Evolutionary conservation across 2,329 filamentous ascomycete species (phyloP).

Genomic region (Fusarium neocosmosporiellum): DNA sequence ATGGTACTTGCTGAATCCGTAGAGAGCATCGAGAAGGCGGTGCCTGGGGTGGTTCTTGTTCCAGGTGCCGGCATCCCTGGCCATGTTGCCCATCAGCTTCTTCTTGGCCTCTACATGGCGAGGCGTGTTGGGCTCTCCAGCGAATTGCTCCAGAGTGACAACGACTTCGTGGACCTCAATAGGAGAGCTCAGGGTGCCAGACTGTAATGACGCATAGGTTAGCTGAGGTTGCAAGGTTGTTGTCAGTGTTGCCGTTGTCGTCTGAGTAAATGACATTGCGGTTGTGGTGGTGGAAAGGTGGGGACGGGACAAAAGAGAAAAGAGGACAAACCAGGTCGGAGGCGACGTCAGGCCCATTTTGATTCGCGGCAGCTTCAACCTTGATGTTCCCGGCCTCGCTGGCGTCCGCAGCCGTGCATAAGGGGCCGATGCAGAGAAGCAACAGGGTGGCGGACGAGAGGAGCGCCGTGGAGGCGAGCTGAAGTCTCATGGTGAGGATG

Average conservation of each 20-base stretch:
- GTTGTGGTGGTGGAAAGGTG: neutral
- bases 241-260: neutral
- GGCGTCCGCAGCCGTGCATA: constrained; percentile 16
- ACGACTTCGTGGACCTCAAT: constrained; percentile 43
- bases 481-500: constrained; percentile 15
- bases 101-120: constrained; percentile 48
- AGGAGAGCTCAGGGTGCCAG: constrained; percentile 6
- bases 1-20: constrained; percentile 51
- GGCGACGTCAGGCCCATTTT: constrained; percentile 17
- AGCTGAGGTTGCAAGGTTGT: constrained; percentile 4
- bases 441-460: constrained; percentile 2
- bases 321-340: constrained; percentile 32
- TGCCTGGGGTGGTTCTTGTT: constrained; percentile 52
- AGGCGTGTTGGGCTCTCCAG: constrained; percentile 31
- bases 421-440: constrained; percentile 3
- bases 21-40: constrained; percentile 54
- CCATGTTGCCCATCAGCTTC: constrained; percentile 46
- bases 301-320: neutral
- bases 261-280: neutral
- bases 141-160: constrained; percentile 41
- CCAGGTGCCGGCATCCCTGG: constrained; percentile 46
- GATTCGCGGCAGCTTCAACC: constrained; percentile 11
- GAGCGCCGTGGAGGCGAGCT: constrained; percentile 6
- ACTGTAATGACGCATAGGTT: constrained; percentile 17
- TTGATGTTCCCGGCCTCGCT: constrained; percentile 11